A percentile compares a stretch with the other conserved stretches of the same genome.
phyloP scores from a whole-genome alignment of 306 rosid species.

The Begonia peltatifolia region DNA sequence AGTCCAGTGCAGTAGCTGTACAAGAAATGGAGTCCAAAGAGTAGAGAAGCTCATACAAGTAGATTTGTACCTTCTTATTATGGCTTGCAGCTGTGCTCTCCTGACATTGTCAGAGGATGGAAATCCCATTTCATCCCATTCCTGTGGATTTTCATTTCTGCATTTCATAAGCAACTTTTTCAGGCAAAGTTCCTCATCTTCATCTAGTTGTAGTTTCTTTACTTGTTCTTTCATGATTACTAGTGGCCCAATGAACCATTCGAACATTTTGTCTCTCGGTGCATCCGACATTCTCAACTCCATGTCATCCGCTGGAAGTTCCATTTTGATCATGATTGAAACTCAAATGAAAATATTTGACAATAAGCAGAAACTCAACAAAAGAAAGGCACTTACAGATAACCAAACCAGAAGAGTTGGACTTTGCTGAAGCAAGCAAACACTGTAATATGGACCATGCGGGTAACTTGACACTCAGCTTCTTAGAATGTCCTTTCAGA shows the following conservation, averaged over 20 bases:
- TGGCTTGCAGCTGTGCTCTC: slow-evolving; percentile 71
- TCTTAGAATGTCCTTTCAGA: slow-evolving; percentile 41
- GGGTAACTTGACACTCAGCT: slow-evolving; percentile 44
- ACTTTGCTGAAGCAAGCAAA: slow-evolving; percentile 63
- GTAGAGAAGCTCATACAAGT: no score
- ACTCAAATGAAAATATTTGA: not conserved
- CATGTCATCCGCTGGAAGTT: slow-evolving; percentile 45
- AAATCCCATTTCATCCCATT: slow-evolving; percentile 51
- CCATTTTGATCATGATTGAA: slow-evolving; percentile 10
- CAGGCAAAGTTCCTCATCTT: slow-evolving; percentile 43
- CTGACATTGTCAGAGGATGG: slow-evolving; percentile 37
- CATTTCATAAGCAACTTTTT: slow-evolving; percentile 37
- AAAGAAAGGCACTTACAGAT: slow-evolving; percentile 38
- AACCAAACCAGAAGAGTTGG: slow-evolving; percentile 46
- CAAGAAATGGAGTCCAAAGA: no score
- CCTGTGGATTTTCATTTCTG: slow-evolving; percentile 54
- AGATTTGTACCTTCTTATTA: slow-evolving; percentile 49
- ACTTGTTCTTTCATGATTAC: slow-evolving; percentile 67
- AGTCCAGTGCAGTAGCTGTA: no score
- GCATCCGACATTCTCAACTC: slow-evolving; percentile 50
- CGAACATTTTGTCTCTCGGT: slow-evolving; percentile 51
- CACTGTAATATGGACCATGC: slow-evolving; percentile 75
- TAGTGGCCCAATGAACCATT: slow-evolving; percentile 76
- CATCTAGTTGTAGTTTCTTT: slow-evolving; percentile 33
- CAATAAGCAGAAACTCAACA: not conserved